Evolutionary conservation across 75 land plant genomes (phyloP), one percentile per base, ranked within the genome.

Genomic region (Cunninghamia lanceolata): DNA sequence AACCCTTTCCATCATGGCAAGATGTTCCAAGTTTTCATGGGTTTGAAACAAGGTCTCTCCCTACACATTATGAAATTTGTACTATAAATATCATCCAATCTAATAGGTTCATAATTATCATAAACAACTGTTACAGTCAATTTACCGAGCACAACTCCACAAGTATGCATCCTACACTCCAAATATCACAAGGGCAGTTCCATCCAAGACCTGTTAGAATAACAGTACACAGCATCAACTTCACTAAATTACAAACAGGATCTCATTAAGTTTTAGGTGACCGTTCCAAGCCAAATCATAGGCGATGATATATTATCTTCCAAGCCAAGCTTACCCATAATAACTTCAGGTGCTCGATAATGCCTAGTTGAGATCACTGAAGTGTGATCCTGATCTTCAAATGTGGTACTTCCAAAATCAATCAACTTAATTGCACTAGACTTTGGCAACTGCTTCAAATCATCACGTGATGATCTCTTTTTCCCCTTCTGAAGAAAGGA

Each of bases 371-470:
- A 97, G 4, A 97, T 96, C 38, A 94, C 90, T 54, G 95, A 97
- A 40, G 88, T 92, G 73, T 93, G 96, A 84, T 92, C 88, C 74
- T 92, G 92, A 85, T 82, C 87, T 38, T 94, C 95, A 93, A 89
- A 93, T 4, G 95, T 91, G 1, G 95, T 93, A 87, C 99, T 95
- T 34, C 99, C 99, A 90, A 95, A 97, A 86, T 97, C 99, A 85
- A 97, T 97, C 19, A 97, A 92, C 93, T 96, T 96, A 25, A 97
- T 94, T 81, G 97, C 96, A 91, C 96, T 95, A 19, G 96, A 93
- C 78, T 91, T 97, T 30, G 99, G 99, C 74, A 97, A 74, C 54
- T 92, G 88, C 81, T 94, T 92, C 85, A 82, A 95, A 45, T 87
- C 35, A 75, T 75, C 78, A 36, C 13, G 36, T 35, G 40, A 14